Evolutionary conservation across 345 rosid species (phyloP).

Genomic region (Murraya paniculata): DNA sequence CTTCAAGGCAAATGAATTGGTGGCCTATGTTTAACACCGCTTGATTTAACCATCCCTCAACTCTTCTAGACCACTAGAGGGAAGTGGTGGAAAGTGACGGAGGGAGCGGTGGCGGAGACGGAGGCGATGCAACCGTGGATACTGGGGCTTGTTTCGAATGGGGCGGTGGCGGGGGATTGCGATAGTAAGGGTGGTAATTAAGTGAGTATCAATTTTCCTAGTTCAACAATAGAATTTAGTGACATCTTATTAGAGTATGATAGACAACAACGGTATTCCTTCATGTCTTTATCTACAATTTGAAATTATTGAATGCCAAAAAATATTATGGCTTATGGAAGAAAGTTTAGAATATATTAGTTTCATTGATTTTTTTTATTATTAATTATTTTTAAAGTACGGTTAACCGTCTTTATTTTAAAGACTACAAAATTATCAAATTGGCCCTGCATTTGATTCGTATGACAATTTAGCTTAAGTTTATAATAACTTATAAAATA

Average conservation of each 20-base stretch:
- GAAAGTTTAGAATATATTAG: too few species aligned
- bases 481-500: too few species aligned
- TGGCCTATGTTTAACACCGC: too few species aligned
- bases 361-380: too few species aligned
- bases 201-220: conserved; percentile 27
- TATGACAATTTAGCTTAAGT: too few species aligned
- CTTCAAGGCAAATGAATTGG: too few species aligned
- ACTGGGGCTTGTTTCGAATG: not conserved
- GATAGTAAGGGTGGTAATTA: not conserved
- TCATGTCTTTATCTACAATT: not conserved
- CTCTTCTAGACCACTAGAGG: conserved; percentile 11
- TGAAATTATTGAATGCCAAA: too few species aligned
- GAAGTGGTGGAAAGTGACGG: conserved; percentile 26
- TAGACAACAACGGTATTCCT: conserved; percentile 19
- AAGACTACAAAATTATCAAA: too few species aligned
- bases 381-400: too few species aligned
- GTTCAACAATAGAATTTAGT: conserved; percentile 25
- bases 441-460: accelerated
- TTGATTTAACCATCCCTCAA: too few species aligned
- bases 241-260: conserved; percentile 27
- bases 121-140: conserved; percentile 8
- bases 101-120: conserved; percentile 19
- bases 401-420: accelerated
- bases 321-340: too few species aligned
- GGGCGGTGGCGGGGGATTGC: conserved; percentile 2